Evolutionary conservation across 371 early-diverging fungal genomes (phyloP), one percentile per base, ranked within the genome.

Genomic region (Umbelopsis sp.): DNA sequence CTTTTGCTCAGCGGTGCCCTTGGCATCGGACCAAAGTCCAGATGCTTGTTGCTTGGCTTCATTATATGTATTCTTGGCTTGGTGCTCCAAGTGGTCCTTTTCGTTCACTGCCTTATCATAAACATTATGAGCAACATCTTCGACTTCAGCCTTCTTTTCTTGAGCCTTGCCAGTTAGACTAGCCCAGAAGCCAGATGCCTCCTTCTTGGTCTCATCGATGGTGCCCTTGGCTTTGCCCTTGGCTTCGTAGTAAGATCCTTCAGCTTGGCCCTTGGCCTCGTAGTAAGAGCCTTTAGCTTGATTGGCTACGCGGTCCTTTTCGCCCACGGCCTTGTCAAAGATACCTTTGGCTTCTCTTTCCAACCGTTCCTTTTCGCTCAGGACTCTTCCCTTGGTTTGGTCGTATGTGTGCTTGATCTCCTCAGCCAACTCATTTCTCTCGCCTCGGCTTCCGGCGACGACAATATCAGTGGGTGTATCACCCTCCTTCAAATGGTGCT

Each of bases 401-500:
- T 57, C 18, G 16, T 18, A 18, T 5, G 41, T 5, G 2, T 7
- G 12, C 41, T 41, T 41, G 41, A 41, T 41, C 7, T 57, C 57
- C 2, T 57, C 57, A 35, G 35, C 57, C 3, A 57, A 29, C 11
- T 11, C 35, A 7, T 6, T 11, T 57, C 35, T 10, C n/a, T 57
- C 57, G 9, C 57, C 57, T 48, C 45, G 63, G 69, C 62, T 68
- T 25, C 8, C 38, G 44, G 45, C 65, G 24, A 45, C 64, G 46
- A 80, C 74, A 10, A 70, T 62, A 22, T 75, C 80, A 0, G 80
- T 70, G n/a, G 69, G 48, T 29, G 67, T 69, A 25, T 69, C 53
- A 11, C 80, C 80, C 25, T 69, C 70, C 65, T 77, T 75, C 46
- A 80, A 25, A 46, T 80, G 77, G 24, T 77, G 77, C 12, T 79